Evolutionary conservation across 768 basidiomycete species (phyloP).

Genomic region (Boletus huronensis): DNA sequence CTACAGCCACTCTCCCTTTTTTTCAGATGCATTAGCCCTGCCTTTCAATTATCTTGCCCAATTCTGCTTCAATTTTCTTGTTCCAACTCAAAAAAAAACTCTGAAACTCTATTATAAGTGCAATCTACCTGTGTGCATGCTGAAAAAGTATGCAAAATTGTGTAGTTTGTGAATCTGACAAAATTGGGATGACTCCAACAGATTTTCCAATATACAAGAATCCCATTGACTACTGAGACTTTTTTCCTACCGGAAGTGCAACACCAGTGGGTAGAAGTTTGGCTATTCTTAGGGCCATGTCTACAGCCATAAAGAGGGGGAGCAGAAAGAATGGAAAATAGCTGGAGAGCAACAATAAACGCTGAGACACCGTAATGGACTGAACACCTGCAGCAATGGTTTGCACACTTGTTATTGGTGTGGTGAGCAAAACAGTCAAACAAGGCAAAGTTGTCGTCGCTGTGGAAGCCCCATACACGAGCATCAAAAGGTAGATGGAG

Average conservation of each 20-base stretch:
- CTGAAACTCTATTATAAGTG: too few relatives aligned
- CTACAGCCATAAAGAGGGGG: conserved; percentile 68
- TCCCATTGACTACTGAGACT: conserved; percentile 10
- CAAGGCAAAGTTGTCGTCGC: conserved; percentile 77
- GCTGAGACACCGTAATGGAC: conserved; percentile 50
- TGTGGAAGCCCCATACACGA: conserved; percentile 75
- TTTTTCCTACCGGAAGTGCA: conserved; percentile 9
- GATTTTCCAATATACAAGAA: neutral
- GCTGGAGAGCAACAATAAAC: conserved; percentile 54
- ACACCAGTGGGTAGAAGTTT: conserved; percentile 31
- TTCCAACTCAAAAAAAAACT: too few relatives aligned
- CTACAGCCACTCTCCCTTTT: too few relatives aligned
- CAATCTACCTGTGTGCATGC: too few relatives aligned
- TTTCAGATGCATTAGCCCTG: too few relatives aligned
- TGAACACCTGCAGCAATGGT: conserved; percentile 30
- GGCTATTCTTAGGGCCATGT: conserved; percentile 52
- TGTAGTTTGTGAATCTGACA: too few relatives aligned
- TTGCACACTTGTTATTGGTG: conserved; percentile 40
- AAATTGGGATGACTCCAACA: too few relatives aligned
- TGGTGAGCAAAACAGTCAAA: conserved; percentile 54
- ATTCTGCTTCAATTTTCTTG: too few relatives aligned
- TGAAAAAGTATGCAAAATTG: too few relatives aligned
- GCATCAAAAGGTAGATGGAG: conserved; percentile 57
- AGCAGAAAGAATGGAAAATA: conserved; percentile 77
- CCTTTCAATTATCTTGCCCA: too few relatives aligned